phyloP scores from a whole-genome alignment of 1,284 basidiomycete genomes.

The Cystobasidium sp. region DNA sequence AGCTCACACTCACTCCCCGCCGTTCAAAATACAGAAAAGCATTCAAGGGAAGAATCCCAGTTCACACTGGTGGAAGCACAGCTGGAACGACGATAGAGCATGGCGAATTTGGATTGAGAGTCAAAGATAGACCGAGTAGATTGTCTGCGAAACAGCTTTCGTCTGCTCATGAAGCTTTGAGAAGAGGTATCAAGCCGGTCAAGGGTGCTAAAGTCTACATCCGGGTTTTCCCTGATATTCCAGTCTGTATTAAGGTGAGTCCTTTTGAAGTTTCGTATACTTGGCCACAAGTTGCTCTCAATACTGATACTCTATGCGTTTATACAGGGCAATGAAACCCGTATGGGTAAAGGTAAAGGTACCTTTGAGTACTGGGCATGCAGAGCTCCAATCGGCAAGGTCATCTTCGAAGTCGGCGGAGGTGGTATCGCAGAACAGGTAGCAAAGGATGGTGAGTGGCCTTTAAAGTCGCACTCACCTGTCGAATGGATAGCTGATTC shows the following conservation, averaged over 20 bases:
- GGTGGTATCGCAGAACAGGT: slow-evolving; percentile 87
- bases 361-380: slow-evolving; percentile 97
- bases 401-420: slow-evolving; percentile 94
- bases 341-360: slow-evolving; percentile 99
- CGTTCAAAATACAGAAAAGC: slow-evolving; percentile 53
- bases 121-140: slow-evolving; percentile 75
- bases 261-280: too few relatives aligned
- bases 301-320: background rate
- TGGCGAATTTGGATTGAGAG: slow-evolving; percentile 88
- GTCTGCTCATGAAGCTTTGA: slow-evolving; percentile 83
- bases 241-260: slow-evolving; percentile 90
- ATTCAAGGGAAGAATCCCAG: slow-evolving; percentile 52
- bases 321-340: slow-evolving; percentile 87
- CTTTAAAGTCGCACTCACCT: background rate
- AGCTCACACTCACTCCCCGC: slow-evolving; percentile 50
- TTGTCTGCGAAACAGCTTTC: slow-evolving; percentile 90
- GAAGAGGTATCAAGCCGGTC: slow-evolving; percentile 85
- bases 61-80: slow-evolving; percentile 75
- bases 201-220: slow-evolving; percentile 78
- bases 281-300: background rate
- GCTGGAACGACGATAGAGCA: slow-evolving; percentile 91
- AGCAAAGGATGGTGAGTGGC: slow-evolving; percentile 80
- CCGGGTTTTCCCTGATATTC: slow-evolving; percentile 91
- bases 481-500: background rate
- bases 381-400: slow-evolving; percentile 87